Evolutionary conservation across 2,329 filamentous ascomycete genomes (phyloP).

Genomic region (Diaporthe sp.): DNA sequence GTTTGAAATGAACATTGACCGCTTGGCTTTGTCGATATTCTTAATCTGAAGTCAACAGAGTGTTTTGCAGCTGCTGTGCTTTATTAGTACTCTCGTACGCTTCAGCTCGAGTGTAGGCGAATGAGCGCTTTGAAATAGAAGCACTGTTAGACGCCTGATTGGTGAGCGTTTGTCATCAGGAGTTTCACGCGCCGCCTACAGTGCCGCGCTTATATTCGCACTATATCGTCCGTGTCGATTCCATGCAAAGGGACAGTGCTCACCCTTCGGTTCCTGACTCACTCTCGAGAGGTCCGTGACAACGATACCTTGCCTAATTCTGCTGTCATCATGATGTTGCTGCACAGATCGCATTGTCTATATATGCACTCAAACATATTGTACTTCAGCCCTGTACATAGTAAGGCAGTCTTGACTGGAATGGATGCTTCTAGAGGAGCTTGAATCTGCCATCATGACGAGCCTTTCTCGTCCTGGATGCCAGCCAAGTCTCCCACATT

Average conservation of each 20-base stretch:
- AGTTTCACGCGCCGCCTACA: conserved; percentile 9
- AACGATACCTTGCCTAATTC: neutral
- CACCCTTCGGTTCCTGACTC: neutral
- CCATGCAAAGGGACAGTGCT: neutral
- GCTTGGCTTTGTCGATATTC: neutral
- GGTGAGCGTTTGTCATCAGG: conserved; percentile 31
- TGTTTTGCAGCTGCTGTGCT: neutral
- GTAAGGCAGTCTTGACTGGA: neutral
- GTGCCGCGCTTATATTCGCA: conserved; percentile 20
- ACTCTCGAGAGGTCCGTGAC: neutral
- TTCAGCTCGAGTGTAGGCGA: neutral
- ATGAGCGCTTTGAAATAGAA: conserved; percentile 11
- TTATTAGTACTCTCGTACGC: conserved; percentile 3
- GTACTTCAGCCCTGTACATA: neutral
- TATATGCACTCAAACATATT: neutral
- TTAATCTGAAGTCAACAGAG: neutral
- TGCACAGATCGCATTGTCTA: neutral
- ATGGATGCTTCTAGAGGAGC: neutral
- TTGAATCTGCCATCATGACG: neutral
- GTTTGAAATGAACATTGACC: neutral
- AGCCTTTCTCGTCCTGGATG: too few species aligned
- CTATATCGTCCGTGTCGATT: neutral
- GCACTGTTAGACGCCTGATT: conserved; percentile 12
- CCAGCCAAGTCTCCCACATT: neutral
- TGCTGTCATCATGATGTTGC: neutral